Evolutionary conservation across 2,329 filamentous ascomycete genomes (phyloP), one percentile per base, ranked within the genome.

Genomic region (Cladosporium austrohemisphaericum): DNA sequence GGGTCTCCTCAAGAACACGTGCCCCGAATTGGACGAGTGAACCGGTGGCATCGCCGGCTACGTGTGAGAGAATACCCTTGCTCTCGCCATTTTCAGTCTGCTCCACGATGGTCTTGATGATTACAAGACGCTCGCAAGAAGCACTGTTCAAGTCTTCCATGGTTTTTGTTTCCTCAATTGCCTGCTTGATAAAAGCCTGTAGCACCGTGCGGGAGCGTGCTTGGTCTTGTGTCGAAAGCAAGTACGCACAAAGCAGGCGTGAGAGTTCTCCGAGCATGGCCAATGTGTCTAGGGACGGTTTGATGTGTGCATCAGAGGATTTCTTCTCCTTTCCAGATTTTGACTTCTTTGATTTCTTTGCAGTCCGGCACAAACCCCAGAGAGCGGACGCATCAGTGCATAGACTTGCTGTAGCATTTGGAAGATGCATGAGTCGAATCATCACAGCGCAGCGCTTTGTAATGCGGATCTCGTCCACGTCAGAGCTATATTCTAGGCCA

Each of bases 171-270:
- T 37, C 26, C 11, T 37, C n/a, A 11, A 38, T 8, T 5, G 14
- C 33, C 6, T 13, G 22, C 32, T 38, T 10, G 16, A 47, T 25
- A 23, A 47, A 8, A 23, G 9, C 25, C 13, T 38, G 25, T 16
- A 47, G 18, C 25, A 38, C 18, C 4, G 29, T 25, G 11, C 44
- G 51, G n/a, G 54, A 56, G 10, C 54, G 54, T 19, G 53, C 52
- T 45, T 59, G 57, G 11, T 59, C 55, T 37, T 54, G 52, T 3
- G 54, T 58, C 9, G 48, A 43, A 3, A 58, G 28, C 5, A 58
- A 41, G 26, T 55, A 55, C 16, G 38, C 28, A 25, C 49, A 20
- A 19, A 49, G 22, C 13, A 36, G 28, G 18, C 29, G 41, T 18
- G 40, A 33, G 5, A 56, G 40, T 16, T 52, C 41, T 16, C 48